A percentile compares a stretch with the other conserved stretches of the same genome.
phyloP scores from a whole-genome alignment of 768 basidiomycete species.

The Tephrocybe sp. region DNA sequence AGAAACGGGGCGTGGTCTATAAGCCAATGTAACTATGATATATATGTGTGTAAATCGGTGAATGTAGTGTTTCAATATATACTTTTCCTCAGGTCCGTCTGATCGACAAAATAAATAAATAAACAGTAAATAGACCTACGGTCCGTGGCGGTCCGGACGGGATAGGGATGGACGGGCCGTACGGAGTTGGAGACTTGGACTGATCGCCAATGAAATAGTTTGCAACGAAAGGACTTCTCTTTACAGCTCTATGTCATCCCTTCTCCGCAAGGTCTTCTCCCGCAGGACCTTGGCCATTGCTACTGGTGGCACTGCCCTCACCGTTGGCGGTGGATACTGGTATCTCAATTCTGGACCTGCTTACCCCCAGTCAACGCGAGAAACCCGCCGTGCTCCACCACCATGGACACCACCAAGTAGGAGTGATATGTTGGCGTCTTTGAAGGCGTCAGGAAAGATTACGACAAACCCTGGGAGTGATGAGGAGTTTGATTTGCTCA shows the following conservation, averaged over 20 bases:
- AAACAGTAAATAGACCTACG: no score
- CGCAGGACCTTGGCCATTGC: conserved; percentile 52
- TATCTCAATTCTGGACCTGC: conserved; percentile 74
- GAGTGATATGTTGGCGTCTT: conserved; percentile 57
- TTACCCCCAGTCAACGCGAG: conserved; percentile 60
- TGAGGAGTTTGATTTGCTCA: conserved; percentile 71
- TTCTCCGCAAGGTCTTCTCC: conserved; percentile 46
- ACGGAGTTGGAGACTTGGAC: no score
- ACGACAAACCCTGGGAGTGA: conserved; percentile 21
- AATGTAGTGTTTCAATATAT: no score
- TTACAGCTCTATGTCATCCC: conserved; percentile 16
- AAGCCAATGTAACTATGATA: no score
- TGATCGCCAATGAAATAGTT: no score
- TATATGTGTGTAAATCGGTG: no score
- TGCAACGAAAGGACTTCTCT: no score
- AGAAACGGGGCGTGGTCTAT: no score
- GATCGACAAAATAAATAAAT: no score
- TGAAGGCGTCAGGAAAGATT: conserved; percentile 43
- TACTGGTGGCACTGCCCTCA: conserved; percentile 48
- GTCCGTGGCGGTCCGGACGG: no score
- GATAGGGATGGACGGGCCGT: no score
- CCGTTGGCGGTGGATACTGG: conserved; percentile 61
- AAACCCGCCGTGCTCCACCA: conserved; percentile 69
- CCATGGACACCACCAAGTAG: conserved; percentile 77
- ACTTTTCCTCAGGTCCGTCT: no score